Conservation (phyloP, 352 stramenopile species). For the Globisporangium viniferum region DNA sequence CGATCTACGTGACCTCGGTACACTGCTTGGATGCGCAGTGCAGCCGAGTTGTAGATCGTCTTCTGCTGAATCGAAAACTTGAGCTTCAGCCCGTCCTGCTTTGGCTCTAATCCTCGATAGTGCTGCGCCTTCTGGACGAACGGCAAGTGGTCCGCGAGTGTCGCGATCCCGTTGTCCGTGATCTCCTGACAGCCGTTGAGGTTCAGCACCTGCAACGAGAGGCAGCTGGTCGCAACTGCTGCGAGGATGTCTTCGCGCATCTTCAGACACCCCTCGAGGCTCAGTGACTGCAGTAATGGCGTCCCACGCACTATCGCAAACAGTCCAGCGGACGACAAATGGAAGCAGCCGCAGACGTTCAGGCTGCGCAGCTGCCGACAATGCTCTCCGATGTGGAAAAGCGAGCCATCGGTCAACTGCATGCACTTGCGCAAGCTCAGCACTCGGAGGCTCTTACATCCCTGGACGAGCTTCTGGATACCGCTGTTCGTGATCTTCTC, state of each 20-base stretch:
- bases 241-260: constrained; percentile 75
- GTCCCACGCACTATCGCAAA: constrained; percentile 49
- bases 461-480: constrained; percentile 40
- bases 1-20: constrained; percentile 57
- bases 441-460: constrained; percentile 52
- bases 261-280: constrained; percentile 59
- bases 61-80: constrained; percentile 76
- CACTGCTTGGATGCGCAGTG: constrained; percentile 64
- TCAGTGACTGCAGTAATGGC: constrained; percentile 53
- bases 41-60: constrained; percentile 69
- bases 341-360: constrained; percentile 62
- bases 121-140: constrained; percentile 51
- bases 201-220: constrained; percentile 64
- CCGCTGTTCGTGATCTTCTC: constrained; percentile 50
- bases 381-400: constrained; percentile 49
- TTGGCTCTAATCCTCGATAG: constrained; percentile 66
- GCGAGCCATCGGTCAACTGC: constrained; percentile 50
- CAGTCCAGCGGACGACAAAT: constrained; percentile 53
- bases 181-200: constrained; percentile 77
- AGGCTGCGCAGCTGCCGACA: constrained; percentile 47
- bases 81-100: constrained; percentile 40
- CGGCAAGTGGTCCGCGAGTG: constrained; percentile 64
- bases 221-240: constrained; percentile 43
- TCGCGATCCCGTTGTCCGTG: constrained; percentile 63
- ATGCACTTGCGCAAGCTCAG: constrained; percentile 59